Base-by-base conservation (phyloP, 2,329 filamentous ascomycete genomes). In the Cladosporium sphaerospermum region DNA sequence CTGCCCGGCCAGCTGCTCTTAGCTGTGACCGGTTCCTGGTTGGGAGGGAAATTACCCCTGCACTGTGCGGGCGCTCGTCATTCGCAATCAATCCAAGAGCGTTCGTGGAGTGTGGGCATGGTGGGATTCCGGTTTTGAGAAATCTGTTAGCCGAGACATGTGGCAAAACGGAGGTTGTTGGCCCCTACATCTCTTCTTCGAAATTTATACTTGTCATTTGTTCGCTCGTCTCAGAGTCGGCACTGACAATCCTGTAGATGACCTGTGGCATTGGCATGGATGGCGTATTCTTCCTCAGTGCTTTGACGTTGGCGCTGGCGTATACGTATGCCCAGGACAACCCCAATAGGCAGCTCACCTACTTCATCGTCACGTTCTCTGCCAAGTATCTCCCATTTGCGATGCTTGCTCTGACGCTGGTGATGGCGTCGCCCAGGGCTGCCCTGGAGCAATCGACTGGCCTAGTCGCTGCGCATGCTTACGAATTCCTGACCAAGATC, bases 251-350 rank as follows among this genome's bases (percentile, higher is more conserved):
- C 39, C 31, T 48, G 36, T 58, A 67, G 66, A 56, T 67, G 34
- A 58, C 59, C 14, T 60, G 60, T 63, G 75, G 77, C 56, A 62
- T 75, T 55, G 64, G 81, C 51, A 71, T 84, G 28, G 74, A 76
- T 48, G 72, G 74, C 42, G 67, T 69, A 54, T 72, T 78, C 45
- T 83, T 85, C 58, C 67, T 77, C 48, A 60, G 57, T 61, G 69
- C 86, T 10, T 78, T 99, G 51, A 84, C 87, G 49, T 75, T 96
- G 56, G 89, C 90, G 39, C 79, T 96, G 65, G 77, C 81, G 46
- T 96, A 96, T 68, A 96, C 90, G 5, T 88, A 83, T 59, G 84
- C 85, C 1, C 90, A 96, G 69, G 91, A 96, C 64, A 88, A 92
- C 67, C 83, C 88, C 33, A 88, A 88, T 47, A 77, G 78, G 62